Conservation (phyloP, 1,284 basidiomycete genomes). For the Leccinum subspadiceum region DNA sequence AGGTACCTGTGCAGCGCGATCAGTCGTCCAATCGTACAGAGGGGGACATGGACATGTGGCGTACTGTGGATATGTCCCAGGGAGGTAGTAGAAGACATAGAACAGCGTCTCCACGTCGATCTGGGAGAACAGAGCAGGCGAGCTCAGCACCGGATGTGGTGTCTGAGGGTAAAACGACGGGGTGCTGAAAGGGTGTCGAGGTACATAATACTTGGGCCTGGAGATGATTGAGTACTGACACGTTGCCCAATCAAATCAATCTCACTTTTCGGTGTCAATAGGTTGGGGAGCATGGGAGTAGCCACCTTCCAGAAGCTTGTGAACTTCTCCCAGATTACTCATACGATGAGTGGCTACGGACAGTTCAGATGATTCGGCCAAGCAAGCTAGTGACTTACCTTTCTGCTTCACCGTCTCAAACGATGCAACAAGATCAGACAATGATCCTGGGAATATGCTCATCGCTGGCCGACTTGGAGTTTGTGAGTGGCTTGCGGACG, state of each 20-base stretch:
- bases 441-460: slow-evolving; percentile 71
- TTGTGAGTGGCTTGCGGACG: slow-evolving; percentile 42
- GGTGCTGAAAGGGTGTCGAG: slow-evolving; percentile 89
- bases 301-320: slow-evolving; percentile 90
- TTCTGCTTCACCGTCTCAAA: slow-evolving; percentile 97
- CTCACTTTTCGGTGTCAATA: slow-evolving; percentile 91
- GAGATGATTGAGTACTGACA: slow-evolving; percentile 11
- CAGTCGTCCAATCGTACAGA: slow-evolving; percentile 7
- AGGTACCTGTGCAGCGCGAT: slow-evolving; percentile 63
- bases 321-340: slow-evolving; percentile 84
- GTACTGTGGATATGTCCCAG: slow-evolving; percentile 95
- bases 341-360: slow-evolving; percentile 74
- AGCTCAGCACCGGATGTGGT: slow-evolving; percentile 79
- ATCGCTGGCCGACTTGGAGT: slow-evolving; percentile 33
- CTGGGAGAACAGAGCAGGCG: slow-evolving; percentile 86
- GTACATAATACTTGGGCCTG: slow-evolving; percentile 96
- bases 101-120: slow-evolving; percentile 98
- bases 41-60: slow-evolving; percentile 26
- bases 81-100: slow-evolving; percentile 98
- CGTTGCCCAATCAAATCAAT: slow-evolving; percentile 7
- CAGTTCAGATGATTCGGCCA: slow-evolving; percentile 1
- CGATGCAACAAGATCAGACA: slow-evolving; percentile 92
- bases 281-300: slow-evolving; percentile 89
- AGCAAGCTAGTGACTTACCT: slow-evolving; percentile 48
- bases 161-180: slow-evolving; percentile 95